Conservation (phyloP, 176 grass and related monocot species). For the Elymus sibiricus region DNA sequence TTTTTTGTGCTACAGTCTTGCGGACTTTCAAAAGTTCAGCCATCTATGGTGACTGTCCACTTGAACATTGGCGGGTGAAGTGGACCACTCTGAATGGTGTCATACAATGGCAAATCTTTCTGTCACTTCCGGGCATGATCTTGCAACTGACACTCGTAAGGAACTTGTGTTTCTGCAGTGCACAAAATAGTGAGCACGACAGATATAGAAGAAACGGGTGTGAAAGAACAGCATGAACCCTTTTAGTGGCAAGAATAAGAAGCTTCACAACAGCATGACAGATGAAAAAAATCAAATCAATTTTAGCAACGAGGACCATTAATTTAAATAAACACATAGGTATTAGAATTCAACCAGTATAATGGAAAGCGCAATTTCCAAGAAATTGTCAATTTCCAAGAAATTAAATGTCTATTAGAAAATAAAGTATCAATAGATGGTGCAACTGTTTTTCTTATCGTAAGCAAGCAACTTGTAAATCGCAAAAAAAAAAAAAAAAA, state of each 20-base stretch:
- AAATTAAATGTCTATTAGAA: too few relatives aligned
- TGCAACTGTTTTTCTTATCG: too few relatives aligned
- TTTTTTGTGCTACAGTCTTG: slow-evolving; percentile 42
- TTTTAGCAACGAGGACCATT: neutral
- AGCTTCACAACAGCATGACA: neutral
- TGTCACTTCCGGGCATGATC: slow-evolving; percentile 60
- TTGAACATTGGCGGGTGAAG: slow-evolving; percentile 44
- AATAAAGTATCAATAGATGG: too few relatives aligned
- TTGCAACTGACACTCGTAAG: slow-evolving; percentile 60
- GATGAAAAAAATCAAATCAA: neutral
- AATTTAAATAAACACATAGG: neutral
- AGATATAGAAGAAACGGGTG: neutral
- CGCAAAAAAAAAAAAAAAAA: too few relatives aligned
- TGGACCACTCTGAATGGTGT: slow-evolving; percentile 14
- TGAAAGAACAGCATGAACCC: neutral
- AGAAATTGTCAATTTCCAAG: too few relatives aligned
- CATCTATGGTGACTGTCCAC: slow-evolving; percentile 50
- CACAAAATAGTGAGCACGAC: neutral
- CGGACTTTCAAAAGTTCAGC: slow-evolving; percentile 51
- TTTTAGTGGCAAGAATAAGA: neutral
- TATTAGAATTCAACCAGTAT: neutral
- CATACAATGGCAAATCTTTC: slow-evolving; percentile 47
- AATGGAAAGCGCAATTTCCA: neutral
- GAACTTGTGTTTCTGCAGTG: slow-evolving; percentile 26
- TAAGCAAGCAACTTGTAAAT: too few relatives aligned